A percentile compares a stretch with the other conserved stretches of the same genome.
Conservation (phyloP, 495 filamentous ascomycete genomes). For the Aspergillus wentii region DNA sequence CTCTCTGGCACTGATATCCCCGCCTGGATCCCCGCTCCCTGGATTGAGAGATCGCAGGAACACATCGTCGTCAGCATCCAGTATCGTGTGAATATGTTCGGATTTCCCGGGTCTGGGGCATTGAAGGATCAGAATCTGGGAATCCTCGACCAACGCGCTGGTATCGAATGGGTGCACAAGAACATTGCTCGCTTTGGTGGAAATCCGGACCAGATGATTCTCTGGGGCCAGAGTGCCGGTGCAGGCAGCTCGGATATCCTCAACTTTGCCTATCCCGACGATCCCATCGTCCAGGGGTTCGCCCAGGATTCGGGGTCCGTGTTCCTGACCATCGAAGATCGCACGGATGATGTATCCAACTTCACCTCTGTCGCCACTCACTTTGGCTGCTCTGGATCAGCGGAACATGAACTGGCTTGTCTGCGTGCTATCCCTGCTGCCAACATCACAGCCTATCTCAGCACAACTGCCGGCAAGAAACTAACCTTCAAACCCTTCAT, state of each 20-base stretch:
- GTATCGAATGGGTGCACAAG: slow-evolving; percentile 31
- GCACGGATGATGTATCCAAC: slow-evolving; percentile 8
- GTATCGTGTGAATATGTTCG: slow-evolving; percentile 15
- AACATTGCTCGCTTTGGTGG: slow-evolving; percentile 13
- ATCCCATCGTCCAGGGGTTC: slow-evolving; percentile 2
- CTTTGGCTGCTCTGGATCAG: slow-evolving; percentile 29
- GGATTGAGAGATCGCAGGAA: slow-evolving; percentile 8
- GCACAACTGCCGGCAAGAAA: neutral
- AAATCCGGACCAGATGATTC: slow-evolving; percentile 30
- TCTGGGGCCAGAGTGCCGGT: slow-evolving; percentile 36
- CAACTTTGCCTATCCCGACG: slow-evolving; percentile 5
- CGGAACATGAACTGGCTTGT: slow-evolving; percentile 28
- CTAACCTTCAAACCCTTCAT: neutral
- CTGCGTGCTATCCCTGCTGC: slow-evolving; percentile 29
- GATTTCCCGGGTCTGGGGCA: slow-evolving; percentile 5
- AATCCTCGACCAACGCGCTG: slow-evolving; percentile 56
- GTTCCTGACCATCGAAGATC: neutral
- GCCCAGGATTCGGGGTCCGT: neutral
- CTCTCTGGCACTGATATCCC: slow-evolving; percentile 9
- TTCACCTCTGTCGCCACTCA: slow-evolving; percentile 34
- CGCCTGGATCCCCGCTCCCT: slow-evolving; percentile 4
- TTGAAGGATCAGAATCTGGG: slow-evolving; percentile 34
- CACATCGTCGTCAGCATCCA: slow-evolving; percentile 15
- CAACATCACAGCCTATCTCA: slow-evolving; percentile 24
- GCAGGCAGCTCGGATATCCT: slow-evolving; percentile 7